Conservation (phyloP, 2,329 filamentous ascomycete species). For the Aspergillus alliaceus region DNA sequence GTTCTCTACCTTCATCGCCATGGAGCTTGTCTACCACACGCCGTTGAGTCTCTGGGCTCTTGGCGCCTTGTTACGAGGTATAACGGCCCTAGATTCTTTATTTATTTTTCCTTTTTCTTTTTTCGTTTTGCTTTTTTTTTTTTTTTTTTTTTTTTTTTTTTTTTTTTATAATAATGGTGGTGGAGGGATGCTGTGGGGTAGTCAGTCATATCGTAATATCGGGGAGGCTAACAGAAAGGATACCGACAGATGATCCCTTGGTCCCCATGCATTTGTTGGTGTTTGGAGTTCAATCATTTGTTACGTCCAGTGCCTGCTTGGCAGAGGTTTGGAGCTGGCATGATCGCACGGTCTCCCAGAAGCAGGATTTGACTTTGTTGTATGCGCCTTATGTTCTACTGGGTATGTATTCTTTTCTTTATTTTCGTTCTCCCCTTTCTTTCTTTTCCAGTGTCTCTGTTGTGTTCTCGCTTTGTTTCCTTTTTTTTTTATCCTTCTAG, state of each 20-base stretch:
- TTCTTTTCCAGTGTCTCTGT: not conserved
- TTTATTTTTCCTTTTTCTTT: not conserved
- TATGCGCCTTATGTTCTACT: slow-evolving; percentile 60
- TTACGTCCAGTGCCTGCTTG: slow-evolving; percentile 65
- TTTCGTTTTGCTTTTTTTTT: not conserved
- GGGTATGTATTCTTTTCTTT: slow-evolving; percentile 43
- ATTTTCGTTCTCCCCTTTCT: not conserved
- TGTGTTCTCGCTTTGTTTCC: not conserved
- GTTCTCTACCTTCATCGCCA: slow-evolving; percentile 58
- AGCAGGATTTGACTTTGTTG: slow-evolving; percentile 51
- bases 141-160: not conserved
- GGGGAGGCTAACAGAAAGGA: not conserved
- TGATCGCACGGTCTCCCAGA: slow-evolving; percentile 46
- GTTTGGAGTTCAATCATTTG: slow-evolving; percentile 58
- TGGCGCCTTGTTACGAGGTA: slow-evolving; percentile 54
- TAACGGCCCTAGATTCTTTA: not conserved
- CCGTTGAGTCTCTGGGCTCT: slow-evolving; percentile 63
- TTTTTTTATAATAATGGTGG: not conserved
- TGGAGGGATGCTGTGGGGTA: not conserved
- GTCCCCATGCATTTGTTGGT: slow-evolving; percentile 61
- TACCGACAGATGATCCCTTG: slow-evolving; percentile 52
- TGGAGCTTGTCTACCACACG: slow-evolving; percentile 62
- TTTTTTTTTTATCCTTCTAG: not conserved
- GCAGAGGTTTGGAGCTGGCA: slow-evolving; percentile 61
- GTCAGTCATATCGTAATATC: not conserved